Evolutionary conservation across 2,329 filamentous ascomycete species (phyloP), one percentile per base, ranked within the genome.

Genomic region (Tolypocladium album): DNA sequence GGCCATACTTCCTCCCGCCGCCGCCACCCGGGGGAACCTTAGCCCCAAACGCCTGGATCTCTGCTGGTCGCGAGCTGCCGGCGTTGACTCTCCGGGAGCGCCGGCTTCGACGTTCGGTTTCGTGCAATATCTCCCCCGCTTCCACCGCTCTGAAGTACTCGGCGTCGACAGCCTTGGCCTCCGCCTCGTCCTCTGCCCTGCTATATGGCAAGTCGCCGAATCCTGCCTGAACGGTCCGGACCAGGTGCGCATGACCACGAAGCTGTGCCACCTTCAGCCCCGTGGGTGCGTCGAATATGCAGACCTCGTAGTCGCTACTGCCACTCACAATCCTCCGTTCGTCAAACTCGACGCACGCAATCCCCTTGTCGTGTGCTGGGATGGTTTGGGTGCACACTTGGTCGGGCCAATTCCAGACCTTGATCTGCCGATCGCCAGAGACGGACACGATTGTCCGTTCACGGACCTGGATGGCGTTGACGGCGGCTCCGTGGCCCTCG

Each of bases 321-420:
- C 94, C 94, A 67, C 91, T 97, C 58, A 99, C 91, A 63, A 99
- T 95, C 24, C 94, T 85, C 57, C 90, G 86, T 34, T 91, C 92
- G 70, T 99, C 94, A 69, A 94, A 97, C 73, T 99, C 93, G 20
- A 99, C 92, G 71, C 94, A 99, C 3, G 94, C 94, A 67, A 99
- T 97, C 39, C 94, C 94, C 72, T 99, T 99, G 64, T 85, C 85
- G 68, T 99, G 94, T 1, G 93, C 94, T 45, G 89, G 80, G 40
- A 96, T 86, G 0, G 90, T 96, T 67, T 89, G 85, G 53, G 83
- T 81, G 71, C 90, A 93, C 52, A 82, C 78, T 60, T 91, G 89
- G 9, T 85, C 89, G 22, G 88, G 88, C 78, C 96, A 90, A 71
- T 95, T 88, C 94, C 94, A 99, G 24, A 97, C 82, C 72, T 96